Evolutionary conservation across 2,329 filamentous ascomycete genomes (phyloP).

Genomic region (Exophiala phaeomuriformis): DNA sequence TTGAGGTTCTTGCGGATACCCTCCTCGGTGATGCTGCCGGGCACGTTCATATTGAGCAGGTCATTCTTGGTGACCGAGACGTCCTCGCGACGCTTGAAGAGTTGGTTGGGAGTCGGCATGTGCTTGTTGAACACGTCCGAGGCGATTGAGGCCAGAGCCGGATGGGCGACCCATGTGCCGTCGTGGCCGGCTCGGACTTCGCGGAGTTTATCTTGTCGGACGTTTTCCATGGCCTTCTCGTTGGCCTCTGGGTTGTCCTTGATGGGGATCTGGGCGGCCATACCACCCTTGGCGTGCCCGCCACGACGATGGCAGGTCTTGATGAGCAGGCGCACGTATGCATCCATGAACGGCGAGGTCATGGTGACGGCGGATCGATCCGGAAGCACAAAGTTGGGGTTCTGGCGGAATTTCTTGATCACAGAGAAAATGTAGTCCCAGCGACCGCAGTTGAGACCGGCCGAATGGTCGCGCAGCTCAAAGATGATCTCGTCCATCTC

Average conservation of each 20-base stretch:
- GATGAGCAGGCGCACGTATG: constrained; percentile 94
- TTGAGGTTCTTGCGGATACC: constrained; percentile 97
- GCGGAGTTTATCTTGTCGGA: constrained; percentile 90
- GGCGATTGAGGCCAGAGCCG: constrained; percentile 79
- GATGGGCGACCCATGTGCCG: constrained; percentile 95
- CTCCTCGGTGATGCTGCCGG: constrained; percentile 82
- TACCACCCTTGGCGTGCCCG: constrained; percentile 98
- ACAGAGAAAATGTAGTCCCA: constrained; percentile 99
- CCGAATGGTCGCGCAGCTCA: constrained; percentile 91
- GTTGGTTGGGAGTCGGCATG: constrained; percentile 98
- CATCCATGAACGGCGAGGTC: constrained; percentile 97
- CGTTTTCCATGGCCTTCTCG: constrained; percentile 86
- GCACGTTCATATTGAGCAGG: constrained; percentile 95
- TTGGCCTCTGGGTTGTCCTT: constrained; percentile 89
- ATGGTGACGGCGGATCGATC: constrained; percentile 89
- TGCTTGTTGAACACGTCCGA: constrained; percentile 92
- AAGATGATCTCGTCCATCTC: constrained; percentile 99
- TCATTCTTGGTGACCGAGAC: constrained; percentile 80
- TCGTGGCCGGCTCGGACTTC: constrained; percentile 94
- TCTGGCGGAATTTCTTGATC: constrained; percentile 98
- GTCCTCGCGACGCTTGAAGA: constrained; percentile 83
- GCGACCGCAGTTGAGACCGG: constrained; percentile 93
- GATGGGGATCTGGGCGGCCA: constrained; percentile 98
- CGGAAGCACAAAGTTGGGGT: constrained; percentile 85
- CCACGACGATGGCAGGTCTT: constrained; percentile 95